phyloP scores from a whole-genome alignment of 305 asterid genomes.

The Withania somnifera region DNA sequence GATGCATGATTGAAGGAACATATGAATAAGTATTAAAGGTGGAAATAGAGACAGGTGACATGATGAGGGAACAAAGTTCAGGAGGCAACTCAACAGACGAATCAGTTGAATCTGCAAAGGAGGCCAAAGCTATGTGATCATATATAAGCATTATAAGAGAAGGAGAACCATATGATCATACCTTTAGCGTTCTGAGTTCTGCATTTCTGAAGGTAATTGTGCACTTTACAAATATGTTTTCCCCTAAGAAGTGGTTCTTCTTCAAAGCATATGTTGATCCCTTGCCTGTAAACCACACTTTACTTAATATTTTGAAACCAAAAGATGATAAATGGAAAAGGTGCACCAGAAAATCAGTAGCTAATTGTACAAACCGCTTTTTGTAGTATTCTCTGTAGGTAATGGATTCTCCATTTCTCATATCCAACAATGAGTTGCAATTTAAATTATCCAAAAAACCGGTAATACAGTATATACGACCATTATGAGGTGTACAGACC shows the following conservation, averaged over 20 bases:
- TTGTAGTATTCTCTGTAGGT: conserved; percentile 41
- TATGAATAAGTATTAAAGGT: conserved; percentile 52
- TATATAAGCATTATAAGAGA: neutral
- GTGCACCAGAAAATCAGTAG: neutral
- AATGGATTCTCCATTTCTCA: conserved; percentile 21
- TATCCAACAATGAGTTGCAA: conserved; percentile 35
- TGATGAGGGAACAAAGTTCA: conserved; percentile 52
- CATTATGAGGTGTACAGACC: conserved; percentile 63
- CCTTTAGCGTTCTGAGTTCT: conserved; percentile 41
- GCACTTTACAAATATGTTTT: conserved; percentile 29
- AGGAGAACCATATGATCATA: conserved; percentile 4
- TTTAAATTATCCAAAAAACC: conserved; percentile 32
- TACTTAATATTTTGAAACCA: neutral
- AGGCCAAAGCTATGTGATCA: neutral
- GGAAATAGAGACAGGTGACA: conserved; percentile 52
- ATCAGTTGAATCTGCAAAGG: conserved; percentile 32
- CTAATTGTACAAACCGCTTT: conserved; percentile 23
- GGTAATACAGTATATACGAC: conserved; percentile 29
- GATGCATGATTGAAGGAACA: conserved; percentile 67
- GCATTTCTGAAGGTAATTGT: conserved; percentile 44
- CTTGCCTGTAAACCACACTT: conserved; percentile 35
- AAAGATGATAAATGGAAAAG: neutral
- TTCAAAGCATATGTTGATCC: conserved; percentile 32
- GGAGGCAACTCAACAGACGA: conserved; percentile 59
- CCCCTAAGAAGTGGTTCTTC: conserved; percentile 41